phyloP scores from a whole-genome alignment of 768 basidiomycete genomes.

The Termitomyces sp. region DNA sequence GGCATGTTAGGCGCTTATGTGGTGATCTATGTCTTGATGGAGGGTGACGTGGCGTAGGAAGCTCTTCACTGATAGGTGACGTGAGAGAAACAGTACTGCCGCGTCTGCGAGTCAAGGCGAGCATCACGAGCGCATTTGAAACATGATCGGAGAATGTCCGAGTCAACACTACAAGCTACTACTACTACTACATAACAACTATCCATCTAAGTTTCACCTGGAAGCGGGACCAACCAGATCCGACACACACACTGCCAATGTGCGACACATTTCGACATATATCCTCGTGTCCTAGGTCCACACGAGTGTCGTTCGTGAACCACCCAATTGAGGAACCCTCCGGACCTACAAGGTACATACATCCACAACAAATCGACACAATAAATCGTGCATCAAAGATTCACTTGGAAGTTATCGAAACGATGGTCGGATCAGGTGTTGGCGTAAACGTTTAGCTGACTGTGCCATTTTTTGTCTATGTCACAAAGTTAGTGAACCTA shows the following conservation, averaged over 20 bases:
- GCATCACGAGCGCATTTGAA: not conserved
- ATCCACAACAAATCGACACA: not conserved
- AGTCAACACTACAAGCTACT: too few relatives aligned
- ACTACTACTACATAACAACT: too few relatives aligned
- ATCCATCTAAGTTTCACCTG: too few relatives aligned
- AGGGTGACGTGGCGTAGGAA: not conserved
- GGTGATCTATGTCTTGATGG: not conserved
- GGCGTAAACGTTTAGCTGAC: not conserved
- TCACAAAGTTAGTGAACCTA: not conserved
- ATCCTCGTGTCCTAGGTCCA: too few relatives aligned
- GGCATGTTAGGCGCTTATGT: conserved; percentile 22
- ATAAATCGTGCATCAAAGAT: not conserved
- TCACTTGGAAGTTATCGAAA: not conserved
- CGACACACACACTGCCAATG: too few relatives aligned
- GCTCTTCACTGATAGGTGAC: not conserved
- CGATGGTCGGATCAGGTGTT: not conserved
- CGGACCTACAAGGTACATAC: not conserved
- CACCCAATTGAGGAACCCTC: not conserved
- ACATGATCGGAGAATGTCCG: not conserved
- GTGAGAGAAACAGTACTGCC: not conserved
- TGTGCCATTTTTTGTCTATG: not conserved
- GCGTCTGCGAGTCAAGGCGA: not conserved
- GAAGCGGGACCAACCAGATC: too few relatives aligned
- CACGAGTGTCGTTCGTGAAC: not conserved
- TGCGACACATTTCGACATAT: too few relatives aligned